A percentile compares a stretch with the other conserved stretches of the same genome.
phyloP scores from a whole-genome alignment of 768 basidiomycete genomes.

The Trametes meyenii region DNA sequence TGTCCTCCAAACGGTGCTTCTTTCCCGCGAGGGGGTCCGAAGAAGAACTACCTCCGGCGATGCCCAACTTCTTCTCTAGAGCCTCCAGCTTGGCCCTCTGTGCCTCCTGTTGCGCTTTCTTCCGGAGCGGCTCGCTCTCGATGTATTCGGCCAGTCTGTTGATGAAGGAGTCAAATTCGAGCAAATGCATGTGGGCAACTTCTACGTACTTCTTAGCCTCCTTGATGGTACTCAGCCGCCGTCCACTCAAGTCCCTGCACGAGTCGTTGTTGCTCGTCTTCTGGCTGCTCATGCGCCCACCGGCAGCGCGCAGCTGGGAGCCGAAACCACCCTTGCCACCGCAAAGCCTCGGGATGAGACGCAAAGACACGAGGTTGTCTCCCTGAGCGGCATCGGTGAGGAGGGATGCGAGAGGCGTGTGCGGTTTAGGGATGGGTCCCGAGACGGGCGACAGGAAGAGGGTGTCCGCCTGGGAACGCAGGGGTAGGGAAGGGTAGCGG shows the following conservation, averaged over 20 bases:
- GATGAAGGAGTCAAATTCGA: neutral
- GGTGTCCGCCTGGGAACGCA: conserved; percentile 31
- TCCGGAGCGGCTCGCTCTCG: conserved; percentile 79
- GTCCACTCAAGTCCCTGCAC: conserved; percentile 88
- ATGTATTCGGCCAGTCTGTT: conserved; percentile 81
- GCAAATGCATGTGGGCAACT: neutral
- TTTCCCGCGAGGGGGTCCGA: conserved; percentile 61
- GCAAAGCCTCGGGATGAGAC: conserved; percentile 70
- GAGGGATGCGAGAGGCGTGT: conserved; percentile 41
- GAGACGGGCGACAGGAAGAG: conserved; percentile 46
- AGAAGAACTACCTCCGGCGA: conserved; percentile 43
- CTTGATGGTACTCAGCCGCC: conserved; percentile 91
- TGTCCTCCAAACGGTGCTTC: conserved; percentile 92
- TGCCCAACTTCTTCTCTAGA: conserved; percentile 82
- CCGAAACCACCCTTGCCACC: conserved; percentile 99
- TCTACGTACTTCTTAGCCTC: conserved; percentile 85
- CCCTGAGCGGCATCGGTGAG: conserved; percentile 31
- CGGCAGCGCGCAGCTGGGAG: conserved; percentile 93
- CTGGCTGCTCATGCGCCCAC: conserved; percentile 96
- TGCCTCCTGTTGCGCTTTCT: conserved; percentile 75
- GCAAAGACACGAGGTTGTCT: conserved; percentile 56
- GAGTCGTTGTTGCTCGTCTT: conserved; percentile 96
- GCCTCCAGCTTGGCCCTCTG: conserved; percentile 82
- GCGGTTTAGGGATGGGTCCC: conserved; percentile 35
- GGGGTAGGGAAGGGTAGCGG: conserved; percentile 52